These are phyloP conservation scores for Middelhovenomyces tepae DNA, from an alignment of 805 yeast genomes.

Conservation along the genomic window DNA sequence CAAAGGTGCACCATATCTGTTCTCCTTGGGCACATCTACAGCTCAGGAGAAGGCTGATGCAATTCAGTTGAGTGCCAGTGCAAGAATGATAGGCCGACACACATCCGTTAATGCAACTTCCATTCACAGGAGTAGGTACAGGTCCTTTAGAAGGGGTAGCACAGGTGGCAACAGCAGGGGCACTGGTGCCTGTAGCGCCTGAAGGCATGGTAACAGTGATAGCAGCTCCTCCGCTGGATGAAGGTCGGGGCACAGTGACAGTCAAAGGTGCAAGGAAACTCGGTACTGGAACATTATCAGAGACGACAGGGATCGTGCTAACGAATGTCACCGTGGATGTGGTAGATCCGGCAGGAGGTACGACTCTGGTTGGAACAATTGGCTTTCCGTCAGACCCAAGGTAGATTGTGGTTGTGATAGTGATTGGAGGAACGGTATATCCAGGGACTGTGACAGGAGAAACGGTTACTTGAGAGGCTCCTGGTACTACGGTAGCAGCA, in stretches of 20 bases:
- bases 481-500: constrained; percentile 1
- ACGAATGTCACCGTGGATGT: constrained; percentile 2
- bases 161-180: constrained; percentile 11
- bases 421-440: not conserved
- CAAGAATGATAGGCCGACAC: constrained; percentile 14
- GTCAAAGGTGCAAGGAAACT: constrained; percentile 11
- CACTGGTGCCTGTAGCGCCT: constrained; percentile 11
- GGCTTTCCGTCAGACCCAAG: not conserved
- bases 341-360: not conserved
- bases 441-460: constrained; percentile 5
- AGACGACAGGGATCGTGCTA: constrained; percentile 1
- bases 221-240: constrained; percentile 1
- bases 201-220: constrained; percentile 11
- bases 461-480: not conserved
- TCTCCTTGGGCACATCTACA: constrained; percentile 23
- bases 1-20: constrained; percentile 16
- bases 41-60: constrained; percentile 17
- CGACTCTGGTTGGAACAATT: not conserved
- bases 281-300: constrained; percentile 8
- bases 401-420: constrained; percentile 1
- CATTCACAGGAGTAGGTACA: constrained; percentile 12
- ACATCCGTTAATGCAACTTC: constrained; percentile 20
- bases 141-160: constrained; percentile 9
- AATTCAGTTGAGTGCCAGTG: constrained; percentile 9
- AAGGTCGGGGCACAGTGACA: constrained; percentile 10